A percentile compares a stretch with the other conserved stretches of the same genome.
Conservation (phyloP, 2,329 filamentous ascomycete genomes). For the Sarocladium strictum region DNA sequence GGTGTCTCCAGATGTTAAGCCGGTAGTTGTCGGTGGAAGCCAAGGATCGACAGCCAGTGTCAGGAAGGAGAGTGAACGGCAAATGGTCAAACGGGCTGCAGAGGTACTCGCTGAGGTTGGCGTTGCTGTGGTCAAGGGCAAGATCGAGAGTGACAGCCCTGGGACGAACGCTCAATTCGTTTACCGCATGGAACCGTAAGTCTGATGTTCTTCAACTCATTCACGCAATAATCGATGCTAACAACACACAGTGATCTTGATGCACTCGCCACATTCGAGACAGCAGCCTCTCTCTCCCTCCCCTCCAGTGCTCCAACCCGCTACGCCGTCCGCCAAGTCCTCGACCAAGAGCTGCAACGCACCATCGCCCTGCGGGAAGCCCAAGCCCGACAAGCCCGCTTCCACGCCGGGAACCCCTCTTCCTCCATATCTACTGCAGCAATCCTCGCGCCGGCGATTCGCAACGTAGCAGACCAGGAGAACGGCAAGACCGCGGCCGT, state of each 20-base stretch:
- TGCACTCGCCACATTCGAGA: constrained; percentile 67
- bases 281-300: constrained; percentile 48
- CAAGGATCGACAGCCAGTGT: constrained; percentile 69
- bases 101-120: constrained; percentile 78
- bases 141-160: constrained; percentile 65
- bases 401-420: constrained; percentile 44
- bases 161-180: constrained; percentile 60
- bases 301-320: constrained; percentile 65
- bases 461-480: constrained; percentile 32
- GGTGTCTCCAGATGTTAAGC: constrained; percentile 83
- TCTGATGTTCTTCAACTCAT: constrained; percentile 18
- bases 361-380: constrained; percentile 62
- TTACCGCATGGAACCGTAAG: constrained; percentile 92
- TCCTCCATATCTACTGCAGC: constrained; percentile 10
- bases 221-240: neutral
- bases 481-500: constrained; percentile 25
- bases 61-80: constrained; percentile 76
- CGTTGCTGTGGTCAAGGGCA: constrained; percentile 72
- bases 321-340: constrained; percentile 88
- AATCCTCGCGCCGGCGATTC: constrained; percentile 13
- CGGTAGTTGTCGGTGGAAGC: constrained; percentile 72
- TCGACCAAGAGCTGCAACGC: constrained; percentile 83
- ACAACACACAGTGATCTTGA: constrained; percentile 58
- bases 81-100: constrained; percentile 73
- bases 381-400: constrained; percentile 59